Conservation (phyloP, 495 filamentous ascomycete species). For the Poronia punctata region DNA sequence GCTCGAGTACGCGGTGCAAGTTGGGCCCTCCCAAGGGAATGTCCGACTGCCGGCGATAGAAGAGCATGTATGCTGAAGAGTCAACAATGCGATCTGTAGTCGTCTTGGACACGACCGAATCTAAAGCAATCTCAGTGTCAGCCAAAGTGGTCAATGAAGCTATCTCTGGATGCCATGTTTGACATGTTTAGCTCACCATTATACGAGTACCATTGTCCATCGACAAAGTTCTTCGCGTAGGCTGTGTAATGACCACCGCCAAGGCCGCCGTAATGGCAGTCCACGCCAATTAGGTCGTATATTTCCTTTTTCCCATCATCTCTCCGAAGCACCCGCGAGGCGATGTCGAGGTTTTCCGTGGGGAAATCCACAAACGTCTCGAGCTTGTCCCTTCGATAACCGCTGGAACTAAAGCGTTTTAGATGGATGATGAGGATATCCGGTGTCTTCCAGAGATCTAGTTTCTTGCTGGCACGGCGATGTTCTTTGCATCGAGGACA, state of each 20-base stretch:
- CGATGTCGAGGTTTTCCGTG: slow-evolving; percentile 77
- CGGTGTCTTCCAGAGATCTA: slow-evolving; percentile 92
- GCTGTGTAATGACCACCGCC: slow-evolving; percentile 95
- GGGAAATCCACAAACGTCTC: slow-evolving; percentile 91
- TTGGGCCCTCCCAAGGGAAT: slow-evolving; percentile 67
- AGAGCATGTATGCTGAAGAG: slow-evolving; percentile 82
- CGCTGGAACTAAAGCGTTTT: slow-evolving; percentile 82
- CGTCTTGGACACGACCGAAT: slow-evolving; percentile 54
- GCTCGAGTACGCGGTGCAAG: slow-evolving; percentile 61
- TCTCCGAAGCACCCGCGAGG: slow-evolving; percentile 63
- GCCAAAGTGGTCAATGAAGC: neutral
- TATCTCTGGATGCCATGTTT: too few species aligned
- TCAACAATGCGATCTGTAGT: slow-evolving; percentile 33
- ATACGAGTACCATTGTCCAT: slow-evolving; percentile 85
- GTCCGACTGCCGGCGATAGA: slow-evolving; percentile 82
- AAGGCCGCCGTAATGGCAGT: slow-evolving; percentile 88
- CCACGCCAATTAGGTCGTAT: slow-evolving; percentile 91
- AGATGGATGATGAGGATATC: slow-evolving; percentile 93
- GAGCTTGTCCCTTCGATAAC: slow-evolving; percentile 75
- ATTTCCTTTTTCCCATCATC: slow-evolving; percentile 71
- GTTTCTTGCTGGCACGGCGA: slow-evolving; percentile 85
- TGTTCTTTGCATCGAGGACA: slow-evolving; percentile 93
- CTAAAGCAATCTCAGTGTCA: slow-evolving; percentile 41
- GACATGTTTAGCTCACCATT: slow-evolving; percentile 62
- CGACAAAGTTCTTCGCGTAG: slow-evolving; percentile 81